Percentiles rank a stretch among this genome's conserved stretches.
Conservation (phyloP, 208 protist species). For the Naegleria gruberi region DNA sequence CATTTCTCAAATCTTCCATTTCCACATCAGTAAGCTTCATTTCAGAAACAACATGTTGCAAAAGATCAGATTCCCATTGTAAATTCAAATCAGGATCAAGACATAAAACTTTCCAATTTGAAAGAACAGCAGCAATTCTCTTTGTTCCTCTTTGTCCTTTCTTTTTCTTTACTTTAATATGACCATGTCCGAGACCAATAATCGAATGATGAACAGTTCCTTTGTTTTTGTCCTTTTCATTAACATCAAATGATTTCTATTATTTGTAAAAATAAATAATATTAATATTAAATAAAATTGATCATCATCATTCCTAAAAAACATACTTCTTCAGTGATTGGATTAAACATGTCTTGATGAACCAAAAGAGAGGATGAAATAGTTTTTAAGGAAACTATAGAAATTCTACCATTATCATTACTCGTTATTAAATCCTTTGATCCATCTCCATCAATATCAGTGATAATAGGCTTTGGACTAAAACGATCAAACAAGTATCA, state of each 20-base stretch:
- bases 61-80: not conserved
- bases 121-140: not conserved
- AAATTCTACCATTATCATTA: not conserved
- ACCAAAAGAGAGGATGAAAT: not conserved
- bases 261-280: not conserved
- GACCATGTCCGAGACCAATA: not conserved
- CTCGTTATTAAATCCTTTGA: constrained; percentile 20
- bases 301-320: not conserved
- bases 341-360: not conserved
- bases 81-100: not conserved
- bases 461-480: constrained; percentile 31
- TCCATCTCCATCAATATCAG: constrained; percentile 33
- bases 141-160: not conserved
- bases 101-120: constrained; percentile 14
- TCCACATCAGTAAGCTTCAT: not conserved
- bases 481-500: not conserved
- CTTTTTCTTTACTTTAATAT: not conserved
- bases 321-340: not conserved
- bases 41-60: not conserved
- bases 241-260: not conserved
- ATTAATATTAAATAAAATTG: not conserved
- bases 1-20: not conserved
- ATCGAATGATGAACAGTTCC: not conserved
- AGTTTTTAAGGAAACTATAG: not conserved
- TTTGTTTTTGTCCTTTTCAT: not conserved